Conservation (phyloP, 495 filamentous ascomycete species). For the Pyrenula massariospora region DNA sequence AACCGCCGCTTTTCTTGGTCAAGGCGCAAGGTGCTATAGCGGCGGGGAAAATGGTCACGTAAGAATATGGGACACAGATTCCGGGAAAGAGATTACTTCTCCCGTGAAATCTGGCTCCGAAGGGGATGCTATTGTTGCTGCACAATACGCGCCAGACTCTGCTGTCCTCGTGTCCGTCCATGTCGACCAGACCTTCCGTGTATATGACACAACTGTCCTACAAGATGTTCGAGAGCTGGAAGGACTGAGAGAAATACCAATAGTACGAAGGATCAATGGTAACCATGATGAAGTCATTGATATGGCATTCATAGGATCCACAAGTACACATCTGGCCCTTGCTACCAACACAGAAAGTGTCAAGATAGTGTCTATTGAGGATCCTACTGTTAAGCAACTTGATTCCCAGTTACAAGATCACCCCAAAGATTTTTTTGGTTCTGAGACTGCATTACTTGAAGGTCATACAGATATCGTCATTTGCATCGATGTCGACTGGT, state of each 20-base stretch:
- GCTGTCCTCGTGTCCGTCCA: slow-evolving; percentile 72
- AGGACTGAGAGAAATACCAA: slow-evolving; percentile 33
- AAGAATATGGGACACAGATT: slow-evolving; percentile 68
- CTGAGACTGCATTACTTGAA: slow-evolving; percentile 71
- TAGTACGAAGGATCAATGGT: slow-evolving; percentile 71
- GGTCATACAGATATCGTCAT: slow-evolving; percentile 95
- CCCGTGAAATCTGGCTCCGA: slow-evolving; percentile 57
- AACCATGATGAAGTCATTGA: slow-evolving; percentile 98
- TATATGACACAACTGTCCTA: slow-evolving; percentile 49
- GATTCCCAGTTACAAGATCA: slow-evolving; percentile 6
- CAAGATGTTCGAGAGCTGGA: slow-evolving; percentile 21
- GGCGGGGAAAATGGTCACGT: slow-evolving; percentile 78
- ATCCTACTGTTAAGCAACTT: slow-evolving; percentile 18
- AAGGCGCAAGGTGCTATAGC: slow-evolving; percentile 60
- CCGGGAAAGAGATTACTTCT: slow-evolving; percentile 65
- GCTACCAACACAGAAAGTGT: slow-evolving; percentile 94
- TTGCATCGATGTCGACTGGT: slow-evolving; percentile 89
- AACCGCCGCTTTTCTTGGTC: slow-evolving; percentile 62
- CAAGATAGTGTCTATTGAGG: slow-evolving; percentile 59
- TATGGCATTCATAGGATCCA: slow-evolving; percentile 67
- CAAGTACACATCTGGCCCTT: slow-evolving; percentile 71
- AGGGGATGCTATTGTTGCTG: slow-evolving; percentile 63
- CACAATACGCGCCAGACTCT: slow-evolving; percentile 49
- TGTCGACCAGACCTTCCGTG: slow-evolving; percentile 70
- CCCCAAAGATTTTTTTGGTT: slow-evolving; percentile 59